Evolutionary conservation across 192 early-diverging fungal species (phyloP).

Genomic region (Podila minutissima): DNA sequence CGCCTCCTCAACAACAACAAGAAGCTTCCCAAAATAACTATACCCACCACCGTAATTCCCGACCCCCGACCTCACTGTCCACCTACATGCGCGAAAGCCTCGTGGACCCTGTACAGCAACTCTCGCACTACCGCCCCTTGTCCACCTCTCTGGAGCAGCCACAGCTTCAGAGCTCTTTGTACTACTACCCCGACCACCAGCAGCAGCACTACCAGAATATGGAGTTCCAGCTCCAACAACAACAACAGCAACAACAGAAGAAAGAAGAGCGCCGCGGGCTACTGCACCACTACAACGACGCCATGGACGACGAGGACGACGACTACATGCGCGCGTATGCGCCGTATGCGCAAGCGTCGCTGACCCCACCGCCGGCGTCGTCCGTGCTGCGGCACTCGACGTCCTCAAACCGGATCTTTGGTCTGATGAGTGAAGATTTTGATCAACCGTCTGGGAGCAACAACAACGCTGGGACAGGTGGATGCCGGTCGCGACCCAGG

Average conservation of each 20-base stretch:
- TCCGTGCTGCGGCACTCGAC: constrained; percentile 9
- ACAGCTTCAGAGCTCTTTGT: background rate
- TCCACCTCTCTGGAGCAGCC: background rate
- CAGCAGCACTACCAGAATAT: background rate
- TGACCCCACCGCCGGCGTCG: constrained; percentile 9
- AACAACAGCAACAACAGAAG: background rate
- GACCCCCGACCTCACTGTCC: background rate
- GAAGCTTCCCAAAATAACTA: too few relatives aligned
- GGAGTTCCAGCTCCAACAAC: background rate
- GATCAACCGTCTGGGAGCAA: background rate
- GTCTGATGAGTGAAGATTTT: background rate
- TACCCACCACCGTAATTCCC: too few relatives aligned
- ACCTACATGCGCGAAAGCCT: constrained; percentile 17
- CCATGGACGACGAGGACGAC: background rate
- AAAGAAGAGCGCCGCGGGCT: background rate
- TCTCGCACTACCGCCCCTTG: background rate
- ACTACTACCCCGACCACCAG: background rate
- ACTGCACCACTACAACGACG: background rate
- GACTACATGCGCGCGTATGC: background rate
- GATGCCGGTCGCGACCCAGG: constrained; percentile 7
- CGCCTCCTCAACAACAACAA: background rate
- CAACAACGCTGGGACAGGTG: background rate
- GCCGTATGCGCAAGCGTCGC: background rate
- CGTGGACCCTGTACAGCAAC: constrained; percentile 12
- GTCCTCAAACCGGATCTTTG: background rate